Evolutionary conservation across 129 eudicot genomes (phyloP), one percentile per base, ranked within the genome.

Genomic region (Smallanthus sonchifolius): DNA sequence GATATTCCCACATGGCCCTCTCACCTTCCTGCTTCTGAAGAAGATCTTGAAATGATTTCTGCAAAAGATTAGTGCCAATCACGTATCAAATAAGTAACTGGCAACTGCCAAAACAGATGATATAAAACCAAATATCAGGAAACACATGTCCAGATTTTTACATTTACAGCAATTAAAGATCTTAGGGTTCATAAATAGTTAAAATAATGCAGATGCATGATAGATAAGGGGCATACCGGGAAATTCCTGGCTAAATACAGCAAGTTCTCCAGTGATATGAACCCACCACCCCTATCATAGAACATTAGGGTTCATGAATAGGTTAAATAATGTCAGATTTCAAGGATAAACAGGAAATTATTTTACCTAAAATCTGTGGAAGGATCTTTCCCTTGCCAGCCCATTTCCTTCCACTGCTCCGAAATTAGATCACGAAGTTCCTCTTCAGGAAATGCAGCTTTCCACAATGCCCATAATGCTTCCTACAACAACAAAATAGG

Each of bases 351-450:
- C 35, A 30, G 4, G 64, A 39, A 28, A 68, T 3, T 52, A 20
- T 38, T 42, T 49, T 86, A 90, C 99, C 99, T 77, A 82, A 94
- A 94, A 81, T 94, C 99, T 16, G 99, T 90, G 47, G 99, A 94
- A 76, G 99, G 99, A 81, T 94, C 99, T 86, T 94, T 94, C 69
- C 99, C 99, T 79, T 94, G 99, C 99, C 99, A 94, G 42, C 99
- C 99, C 99, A 94, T 94, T 75, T 94, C 99, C 79, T 94, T 94
- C 99, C 99, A 94, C 77, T 94, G 97, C 51, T 91, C 99, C 63
- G 99, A 94, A 77, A 94, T 84, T 73, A 91, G 80, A 76, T 87
- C 91, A 80, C 39, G 68, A 44, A 91, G 96, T 78, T 85, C 86
- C 81, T 85, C 91, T 74, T 81, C 92, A n/a, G 99, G 99, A 79